phyloP scores from a whole-genome alignment of 495 filamentous ascomycete species.

The Neurospora sp. region DNA sequence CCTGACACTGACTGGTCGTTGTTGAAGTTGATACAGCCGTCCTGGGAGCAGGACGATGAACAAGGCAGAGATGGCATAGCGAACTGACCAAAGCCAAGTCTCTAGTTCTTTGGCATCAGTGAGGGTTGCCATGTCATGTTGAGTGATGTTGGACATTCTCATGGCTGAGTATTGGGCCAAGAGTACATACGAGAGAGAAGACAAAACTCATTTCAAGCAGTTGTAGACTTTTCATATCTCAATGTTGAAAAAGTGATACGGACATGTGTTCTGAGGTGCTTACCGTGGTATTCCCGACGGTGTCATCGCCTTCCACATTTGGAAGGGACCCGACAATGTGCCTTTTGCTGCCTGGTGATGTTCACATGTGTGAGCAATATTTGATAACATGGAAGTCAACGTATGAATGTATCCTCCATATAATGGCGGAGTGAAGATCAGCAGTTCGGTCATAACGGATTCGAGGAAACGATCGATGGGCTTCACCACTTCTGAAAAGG shows the following conservation, averaged over 20 bases:
- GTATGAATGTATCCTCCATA: background rate
- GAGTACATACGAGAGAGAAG: background rate
- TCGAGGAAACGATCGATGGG: background rate
- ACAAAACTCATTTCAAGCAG: background rate
- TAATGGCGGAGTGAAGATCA: background rate
- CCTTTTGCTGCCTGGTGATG: background rate
- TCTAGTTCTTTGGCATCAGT: background rate
- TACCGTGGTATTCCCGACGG: background rate
- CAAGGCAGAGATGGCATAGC: background rate
- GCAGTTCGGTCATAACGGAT: background rate
- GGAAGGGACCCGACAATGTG: background rate
- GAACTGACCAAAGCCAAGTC: background rate
- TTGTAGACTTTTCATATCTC: background rate
- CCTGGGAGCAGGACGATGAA: slow-evolving; percentile 6
- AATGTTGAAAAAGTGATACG: background rate
- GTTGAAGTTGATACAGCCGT: slow-evolving; percentile 1
- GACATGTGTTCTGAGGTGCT: background rate
- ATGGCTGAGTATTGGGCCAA: background rate
- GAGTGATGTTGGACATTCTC: background rate
- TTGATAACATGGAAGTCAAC: background rate
- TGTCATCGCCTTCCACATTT: background rate
- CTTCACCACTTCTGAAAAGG: background rate
- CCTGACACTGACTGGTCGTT: background rate
- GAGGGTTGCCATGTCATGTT: background rate
- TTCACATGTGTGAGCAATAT: background rate